phyloP scores from a whole-genome alignment of 306 rosid species.

The Citrullus amarus region DNA sequence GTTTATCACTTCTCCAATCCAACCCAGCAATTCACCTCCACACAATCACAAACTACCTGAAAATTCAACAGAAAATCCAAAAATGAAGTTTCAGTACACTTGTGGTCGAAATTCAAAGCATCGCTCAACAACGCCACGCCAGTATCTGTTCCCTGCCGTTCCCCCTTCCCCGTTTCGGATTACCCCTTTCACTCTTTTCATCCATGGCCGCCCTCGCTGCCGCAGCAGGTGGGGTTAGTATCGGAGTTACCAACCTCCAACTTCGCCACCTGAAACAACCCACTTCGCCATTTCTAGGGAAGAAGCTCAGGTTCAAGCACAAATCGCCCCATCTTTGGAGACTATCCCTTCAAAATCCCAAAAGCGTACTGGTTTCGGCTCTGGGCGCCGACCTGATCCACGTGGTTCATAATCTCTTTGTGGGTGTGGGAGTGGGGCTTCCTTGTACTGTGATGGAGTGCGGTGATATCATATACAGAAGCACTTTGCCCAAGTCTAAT shows the following conservation, averaged over 20 bases:
- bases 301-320: slow-evolving; percentile 30
- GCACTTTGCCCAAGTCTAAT: slow-evolving; percentile 71
- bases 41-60: slow-evolving; percentile 45
- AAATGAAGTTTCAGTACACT: not conserved
- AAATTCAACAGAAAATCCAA: slow-evolving; percentile 6
- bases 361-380: slow-evolving; percentile 17
- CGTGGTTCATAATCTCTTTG: slow-evolving; percentile 40
- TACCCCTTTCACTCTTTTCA: not conserved
- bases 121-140: not conserved
- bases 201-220: slow-evolving; percentile 53
- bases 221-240: slow-evolving; percentile 48
- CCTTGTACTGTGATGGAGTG: slow-evolving; percentile 95
- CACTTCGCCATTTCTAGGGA: slow-evolving; percentile 51
- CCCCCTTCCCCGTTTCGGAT: slow-evolving; percentile 4
- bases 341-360: slow-evolving; percentile 24
- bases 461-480: slow-evolving; percentile 81
- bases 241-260: slow-evolving; percentile 37
- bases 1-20: slow-evolving; percentile 22
- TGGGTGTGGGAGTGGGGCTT: slow-evolving; percentile 87
- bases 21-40: slow-evolving; percentile 32
- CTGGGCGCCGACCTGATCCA: slow-evolving; percentile 41
- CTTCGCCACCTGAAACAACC: slow-evolving; percentile 29
- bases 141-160: slow-evolving; percentile 4
- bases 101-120: slow-evolving; percentile 36
- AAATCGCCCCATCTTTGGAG: not conserved